These are phyloP conservation scores for Tricholoma furcatifolium DNA, from an alignment of 768 basidiomycete species.

Conservation along the genomic window DNA sequence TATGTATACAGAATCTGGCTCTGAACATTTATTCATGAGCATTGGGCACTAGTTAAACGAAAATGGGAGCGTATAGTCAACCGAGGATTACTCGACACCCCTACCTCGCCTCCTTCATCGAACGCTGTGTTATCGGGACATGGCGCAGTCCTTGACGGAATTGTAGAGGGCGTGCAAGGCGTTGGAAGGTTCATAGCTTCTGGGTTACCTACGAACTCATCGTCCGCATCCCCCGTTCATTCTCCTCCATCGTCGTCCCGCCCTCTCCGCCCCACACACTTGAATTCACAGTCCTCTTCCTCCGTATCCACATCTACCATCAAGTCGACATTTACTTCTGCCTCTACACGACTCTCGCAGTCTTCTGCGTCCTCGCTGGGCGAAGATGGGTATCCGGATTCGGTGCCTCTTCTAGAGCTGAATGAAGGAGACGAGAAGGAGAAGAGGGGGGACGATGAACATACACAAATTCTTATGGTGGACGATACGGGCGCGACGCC, in stretches of 20 bases:
- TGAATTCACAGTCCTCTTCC: constrained; percentile 13
- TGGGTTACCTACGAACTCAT: constrained; percentile 31
- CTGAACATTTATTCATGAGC: constrained; percentile 1
- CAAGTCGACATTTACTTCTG: too few relatives aligned
- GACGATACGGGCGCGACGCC: constrained; percentile 50
- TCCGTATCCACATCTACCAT: constrained; percentile 17
- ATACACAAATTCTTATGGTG: constrained; percentile 38
- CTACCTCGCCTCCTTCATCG: constrained; percentile 12
- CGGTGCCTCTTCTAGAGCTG: too few relatives aligned
- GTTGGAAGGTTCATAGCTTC: constrained; percentile 56
- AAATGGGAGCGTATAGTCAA: constrained; percentile 83
- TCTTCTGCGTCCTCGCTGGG: constrained; percentile 46
- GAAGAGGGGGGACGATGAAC: constrained; percentile 19
- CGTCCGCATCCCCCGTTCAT: constrained; percentile 17
- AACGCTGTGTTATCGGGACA: constrained; percentile 21
- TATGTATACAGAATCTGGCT: constrained; percentile 27
- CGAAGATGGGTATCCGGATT: constrained; percentile 23
- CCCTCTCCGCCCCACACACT: constrained; percentile 8
- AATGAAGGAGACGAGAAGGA: constrained; percentile 6
- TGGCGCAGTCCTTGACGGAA: constrained; percentile 50
- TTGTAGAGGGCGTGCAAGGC: constrained; percentile 65
- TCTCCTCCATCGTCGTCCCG: background rate
- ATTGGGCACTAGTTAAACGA: constrained; percentile 58
- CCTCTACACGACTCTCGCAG: constrained; percentile 40
- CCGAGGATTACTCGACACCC: constrained; percentile 43